Percentiles rank a stretch among this genome's conserved stretches.
Evolutionary conservation across 225 moss, liverwort and hornwort genomes (phyloP).

Genomic region (Bryum argenteum): DNA sequence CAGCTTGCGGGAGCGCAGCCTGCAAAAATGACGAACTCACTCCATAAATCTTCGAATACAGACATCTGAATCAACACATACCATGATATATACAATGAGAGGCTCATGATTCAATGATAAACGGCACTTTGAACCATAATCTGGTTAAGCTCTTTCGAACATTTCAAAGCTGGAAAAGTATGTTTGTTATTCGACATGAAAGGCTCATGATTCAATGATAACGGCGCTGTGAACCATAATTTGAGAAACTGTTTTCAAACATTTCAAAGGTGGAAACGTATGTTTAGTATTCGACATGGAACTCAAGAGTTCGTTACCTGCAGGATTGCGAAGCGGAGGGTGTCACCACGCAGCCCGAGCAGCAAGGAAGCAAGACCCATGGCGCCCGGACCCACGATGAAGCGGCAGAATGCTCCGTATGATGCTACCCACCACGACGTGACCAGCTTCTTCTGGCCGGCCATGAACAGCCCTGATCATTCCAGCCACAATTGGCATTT

Average conservation of each 20-base stretch:
- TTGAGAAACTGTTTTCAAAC: too few relatives aligned
- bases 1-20: constrained; percentile 84
- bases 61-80: too few relatives aligned
- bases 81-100: too few relatives aligned
- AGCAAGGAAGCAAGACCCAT: constrained; percentile 51
- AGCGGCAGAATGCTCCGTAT: constrained; percentile 55
- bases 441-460: constrained; percentile 44
- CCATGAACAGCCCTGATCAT: constrained; percentile 55
- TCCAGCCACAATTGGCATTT: not conserved
- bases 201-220: too few relatives aligned
- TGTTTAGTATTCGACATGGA: not conserved
- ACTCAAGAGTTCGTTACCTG: constrained; percentile 60
- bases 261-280: too few relatives aligned
- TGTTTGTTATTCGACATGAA: not conserved
- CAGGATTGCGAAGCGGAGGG: constrained; percentile 49
- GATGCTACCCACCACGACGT: constrained; percentile 48
- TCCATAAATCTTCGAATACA: too few relatives aligned
- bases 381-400: constrained; percentile 43
- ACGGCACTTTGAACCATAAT: fast-evolving
- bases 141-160: too few relatives aligned
- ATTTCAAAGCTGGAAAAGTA: too few relatives aligned
- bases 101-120: too few relatives aligned
- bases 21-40: constrained; percentile 19
- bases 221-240: fast-evolving
- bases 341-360: constrained; percentile 42